Conservation (phyloP, 441 rosid species). For the Biscutella laevigata region DNA sequence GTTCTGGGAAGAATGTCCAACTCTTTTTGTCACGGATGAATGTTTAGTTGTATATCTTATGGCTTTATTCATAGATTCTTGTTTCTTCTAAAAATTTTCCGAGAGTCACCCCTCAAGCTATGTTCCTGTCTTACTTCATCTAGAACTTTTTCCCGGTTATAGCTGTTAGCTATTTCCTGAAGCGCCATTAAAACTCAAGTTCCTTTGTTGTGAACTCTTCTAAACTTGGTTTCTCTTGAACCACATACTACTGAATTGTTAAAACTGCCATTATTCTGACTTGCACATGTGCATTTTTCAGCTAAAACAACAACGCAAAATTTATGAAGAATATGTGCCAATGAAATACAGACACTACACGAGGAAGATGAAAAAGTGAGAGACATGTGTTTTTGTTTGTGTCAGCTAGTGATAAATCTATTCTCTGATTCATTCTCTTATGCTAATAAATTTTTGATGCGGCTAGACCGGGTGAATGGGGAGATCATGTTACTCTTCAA, state of each 20-base stretch:
- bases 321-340: constrained; percentile 80
- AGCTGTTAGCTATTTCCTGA: not conserved
- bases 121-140: not conserved
- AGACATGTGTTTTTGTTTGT: constrained; percentile 24
- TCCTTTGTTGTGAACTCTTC: not conserved
- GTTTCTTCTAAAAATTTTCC: not conserved
- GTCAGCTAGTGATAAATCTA: not conserved
- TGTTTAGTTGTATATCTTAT: not conserved
- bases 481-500: constrained; percentile 87
- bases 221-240: not conserved
- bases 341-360: constrained; percentile 74
- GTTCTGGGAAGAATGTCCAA: not conserved
- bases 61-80: not conserved
- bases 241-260: not conserved
- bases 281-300: constrained; percentile 23
- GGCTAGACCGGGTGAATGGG: constrained; percentile 80
- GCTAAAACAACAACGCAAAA: constrained; percentile 60
- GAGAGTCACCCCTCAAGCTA: not conserved
- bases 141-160: not conserved
- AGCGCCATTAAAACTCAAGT: not conserved
- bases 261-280: not conserved
- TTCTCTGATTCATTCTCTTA: constrained; percentile 1
- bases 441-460: constrained; percentile 19
- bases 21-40: not conserved
- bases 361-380: constrained; percentile 80